These are phyloP conservation scores for Xylaria cubensis DNA, from an alignment of 495 filamentous ascomycete genomes.

Conservation along the genomic window DNA sequence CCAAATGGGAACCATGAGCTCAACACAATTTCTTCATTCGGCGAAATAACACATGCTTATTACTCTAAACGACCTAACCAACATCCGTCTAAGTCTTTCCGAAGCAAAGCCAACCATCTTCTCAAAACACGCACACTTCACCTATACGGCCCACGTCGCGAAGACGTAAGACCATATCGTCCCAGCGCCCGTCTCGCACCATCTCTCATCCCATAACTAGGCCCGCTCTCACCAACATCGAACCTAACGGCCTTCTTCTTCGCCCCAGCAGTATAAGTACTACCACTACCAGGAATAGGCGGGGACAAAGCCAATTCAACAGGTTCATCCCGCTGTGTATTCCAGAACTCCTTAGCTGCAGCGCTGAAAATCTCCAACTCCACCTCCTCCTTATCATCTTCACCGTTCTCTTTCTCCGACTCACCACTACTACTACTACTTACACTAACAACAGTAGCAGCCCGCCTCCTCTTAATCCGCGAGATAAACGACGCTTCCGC, in stretches of 20 bases:
- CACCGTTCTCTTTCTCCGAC: slow-evolving; percentile 15
- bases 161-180: neutral
- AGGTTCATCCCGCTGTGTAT: neutral
- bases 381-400: neutral
- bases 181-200: slow-evolving; percentile 15
- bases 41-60: neutral
- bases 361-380: neutral
- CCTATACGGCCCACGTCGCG: neutral
- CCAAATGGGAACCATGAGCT: neutral
- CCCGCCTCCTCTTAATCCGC: neutral
- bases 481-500: neutral
- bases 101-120: neutral
- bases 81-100: neutral
- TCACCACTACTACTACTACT: neutral
- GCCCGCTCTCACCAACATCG: neutral
- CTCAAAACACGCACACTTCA: neutral
- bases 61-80: neutral
- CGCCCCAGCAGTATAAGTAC: neutral
- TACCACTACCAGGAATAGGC: neutral
- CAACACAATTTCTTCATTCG: neutral
- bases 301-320: neutral
- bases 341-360: neutral
- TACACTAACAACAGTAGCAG: neutral
- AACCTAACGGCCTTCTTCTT: slow-evolving; percentile 24
- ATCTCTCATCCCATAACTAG: neutral